Conservation (phyloP, 2,329 filamentous ascomycete species). For the Penicillium sp. region DNA sequence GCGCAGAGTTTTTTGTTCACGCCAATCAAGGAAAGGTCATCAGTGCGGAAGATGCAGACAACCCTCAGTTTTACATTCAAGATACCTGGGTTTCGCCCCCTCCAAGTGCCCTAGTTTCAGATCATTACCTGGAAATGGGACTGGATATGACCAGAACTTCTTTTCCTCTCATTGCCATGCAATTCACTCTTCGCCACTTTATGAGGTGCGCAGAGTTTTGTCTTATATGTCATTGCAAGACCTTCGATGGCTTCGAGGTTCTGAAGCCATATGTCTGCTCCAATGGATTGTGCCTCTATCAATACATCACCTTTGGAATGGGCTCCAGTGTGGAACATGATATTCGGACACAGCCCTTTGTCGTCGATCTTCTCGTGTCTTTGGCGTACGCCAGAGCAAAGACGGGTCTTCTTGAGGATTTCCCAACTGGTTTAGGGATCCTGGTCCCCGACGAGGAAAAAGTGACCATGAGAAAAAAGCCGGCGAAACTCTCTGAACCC, state of each 20-base stretch:
- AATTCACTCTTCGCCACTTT: slow-evolving; percentile 76
- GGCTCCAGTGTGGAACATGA: slow-evolving; percentile 85
- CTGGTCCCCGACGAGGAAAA: slow-evolving; percentile 44
- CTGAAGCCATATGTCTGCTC: slow-evolving; percentile 70
- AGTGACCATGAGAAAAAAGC: neutral
- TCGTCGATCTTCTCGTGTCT: slow-evolving; percentile 80
- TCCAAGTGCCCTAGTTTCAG: slow-evolving; percentile 49
- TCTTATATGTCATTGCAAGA: slow-evolving; percentile 74
- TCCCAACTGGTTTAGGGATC: slow-evolving; percentile 59
- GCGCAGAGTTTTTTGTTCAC: slow-evolving; percentile 62
- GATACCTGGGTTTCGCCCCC: slow-evolving; percentile 26
- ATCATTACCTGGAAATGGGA: slow-evolving; percentile 47
- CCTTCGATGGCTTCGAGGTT: slow-evolving; percentile 60
- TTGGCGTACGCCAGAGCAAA: slow-evolving; percentile 70
- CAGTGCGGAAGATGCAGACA: slow-evolving; percentile 7
- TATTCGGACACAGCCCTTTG: slow-evolving; percentile 73
- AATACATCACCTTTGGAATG: slow-evolving; percentile 84
- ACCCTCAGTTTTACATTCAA: slow-evolving; percentile 16
- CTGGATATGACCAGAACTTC: slow-evolving; percentile 41
- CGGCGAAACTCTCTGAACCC: neutral
- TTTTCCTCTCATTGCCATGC: slow-evolving; percentile 63
- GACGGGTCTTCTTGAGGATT: slow-evolving; percentile 46
- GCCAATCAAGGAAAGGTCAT: slow-evolving; percentile 43
- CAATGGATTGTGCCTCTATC: slow-evolving; percentile 74
- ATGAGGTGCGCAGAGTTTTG: slow-evolving; percentile 84